These are phyloP conservation scores for Wallemia ichthyophaga DNA, from an alignment of 1,284 basidiomycete genomes.

Conservation along the genomic window DNA sequence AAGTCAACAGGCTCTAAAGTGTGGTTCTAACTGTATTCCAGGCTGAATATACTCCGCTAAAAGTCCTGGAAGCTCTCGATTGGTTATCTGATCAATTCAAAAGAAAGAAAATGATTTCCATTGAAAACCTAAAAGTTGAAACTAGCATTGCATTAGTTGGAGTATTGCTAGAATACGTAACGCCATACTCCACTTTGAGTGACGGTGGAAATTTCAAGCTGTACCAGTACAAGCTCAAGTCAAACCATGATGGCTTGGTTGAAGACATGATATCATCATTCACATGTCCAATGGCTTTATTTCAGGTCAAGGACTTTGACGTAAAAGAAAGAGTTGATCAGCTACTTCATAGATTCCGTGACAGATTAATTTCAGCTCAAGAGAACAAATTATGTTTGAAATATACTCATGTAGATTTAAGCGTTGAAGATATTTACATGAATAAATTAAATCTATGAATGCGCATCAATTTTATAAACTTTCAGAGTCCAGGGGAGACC, in stretches of 20 bases:
- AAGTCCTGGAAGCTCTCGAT: not conserved
- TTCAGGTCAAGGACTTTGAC: not conserved
- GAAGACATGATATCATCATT: not conserved
- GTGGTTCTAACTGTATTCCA: too few species aligned
- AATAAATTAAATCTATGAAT: not conserved
- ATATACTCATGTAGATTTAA: not conserved
- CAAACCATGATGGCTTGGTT: not conserved
- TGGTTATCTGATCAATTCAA: not conserved
- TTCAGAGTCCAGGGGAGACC: constrained; percentile 29
- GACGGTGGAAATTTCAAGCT: too few species aligned
- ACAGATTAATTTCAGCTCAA: not conserved
- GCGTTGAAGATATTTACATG: not conserved
- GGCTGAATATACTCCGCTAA: not conserved
- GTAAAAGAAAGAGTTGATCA: not conserved
- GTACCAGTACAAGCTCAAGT: too few species aligned
- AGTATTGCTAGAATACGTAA: not conserved
- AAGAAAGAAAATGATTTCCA: not conserved
- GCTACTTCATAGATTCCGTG: not conserved
- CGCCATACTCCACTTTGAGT: not conserved
- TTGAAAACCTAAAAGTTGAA: not conserved
- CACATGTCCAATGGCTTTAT: not conserved
- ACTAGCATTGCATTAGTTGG: not conserved
- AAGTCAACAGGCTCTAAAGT: not conserved
- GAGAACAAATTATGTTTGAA: not conserved
- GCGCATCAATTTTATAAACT: too few species aligned